Percentiles rank a stretch among this genome's conserved stretches.
Conservation (phyloP, 768 basidiomycete genomes). For the Russula olivacea region DNA sequence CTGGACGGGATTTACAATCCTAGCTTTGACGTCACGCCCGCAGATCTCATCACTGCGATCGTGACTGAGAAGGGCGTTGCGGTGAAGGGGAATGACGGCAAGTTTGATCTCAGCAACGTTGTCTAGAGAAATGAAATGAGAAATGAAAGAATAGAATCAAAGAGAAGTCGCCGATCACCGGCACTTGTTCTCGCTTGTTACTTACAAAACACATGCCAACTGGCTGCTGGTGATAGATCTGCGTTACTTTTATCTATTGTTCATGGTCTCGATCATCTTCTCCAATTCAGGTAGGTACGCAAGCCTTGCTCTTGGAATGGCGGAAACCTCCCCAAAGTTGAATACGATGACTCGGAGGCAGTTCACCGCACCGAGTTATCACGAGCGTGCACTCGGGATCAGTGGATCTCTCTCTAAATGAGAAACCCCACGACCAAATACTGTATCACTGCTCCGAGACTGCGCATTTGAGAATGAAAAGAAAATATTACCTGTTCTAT, state of each 20-base stretch:
- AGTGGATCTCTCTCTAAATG: no score
- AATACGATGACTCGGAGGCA: no score
- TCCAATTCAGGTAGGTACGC: background rate
- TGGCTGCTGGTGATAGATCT: background rate
- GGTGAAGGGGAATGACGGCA: slow-evolving; percentile 53
- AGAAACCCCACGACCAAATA: no score
- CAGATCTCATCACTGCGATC: slow-evolving; percentile 87
- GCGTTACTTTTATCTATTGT: background rate
- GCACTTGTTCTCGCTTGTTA: background rate
- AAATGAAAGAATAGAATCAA: background rate
- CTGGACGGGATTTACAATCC: slow-evolving; percentile 72
- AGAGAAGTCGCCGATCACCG: background rate
- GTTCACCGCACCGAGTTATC: no score
- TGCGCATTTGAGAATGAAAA: no score
- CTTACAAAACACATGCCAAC: background rate
- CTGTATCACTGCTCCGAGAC: no score
- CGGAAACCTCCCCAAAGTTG: no score
- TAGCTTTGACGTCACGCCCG: slow-evolving; percentile 94
- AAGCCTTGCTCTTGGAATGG: no score
- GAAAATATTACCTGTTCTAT: no score
- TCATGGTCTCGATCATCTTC: background rate
- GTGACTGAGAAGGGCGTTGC: slow-evolving; percentile 95
- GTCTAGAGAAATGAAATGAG: slow-evolving; percentile 31
- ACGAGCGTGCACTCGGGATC: no score
- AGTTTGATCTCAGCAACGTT: slow-evolving; percentile 60